Evolutionary conservation across 768 basidiomycete species (phyloP), one percentile per base, ranked within the genome.

Genomic region (Tremella yokohamensis): DNA sequence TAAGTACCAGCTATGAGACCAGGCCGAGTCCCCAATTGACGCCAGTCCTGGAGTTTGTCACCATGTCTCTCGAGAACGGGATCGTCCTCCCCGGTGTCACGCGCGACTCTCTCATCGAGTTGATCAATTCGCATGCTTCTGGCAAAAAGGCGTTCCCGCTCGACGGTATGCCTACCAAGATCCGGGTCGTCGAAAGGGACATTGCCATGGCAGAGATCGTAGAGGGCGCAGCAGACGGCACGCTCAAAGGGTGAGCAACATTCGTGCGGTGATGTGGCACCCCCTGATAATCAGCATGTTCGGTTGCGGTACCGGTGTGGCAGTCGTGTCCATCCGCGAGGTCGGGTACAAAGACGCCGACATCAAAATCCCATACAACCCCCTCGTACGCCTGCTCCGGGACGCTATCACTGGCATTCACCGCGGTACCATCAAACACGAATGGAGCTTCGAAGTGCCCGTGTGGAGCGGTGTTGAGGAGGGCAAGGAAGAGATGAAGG

Each of bases 41-140:
- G 7, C 9, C 38, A 72, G 70, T 57, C 55, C 60, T 68, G 40
- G 71, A 73, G 39, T 70, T 73, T 60, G 58, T 68, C 50, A 73
- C 71, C 52, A 73, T 73, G 71, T 60, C 62, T 0, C 59, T 73
- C 8, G 58, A 61, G 18, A 70, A 70, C 58, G 71, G 71, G 8
- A 70, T 73, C 52, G 71, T 73, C 50, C 58, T 73, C 1, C 71
- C 71, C 18, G 71, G 71, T 65, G 53, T 73, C 37, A 73, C 71
- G 3, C 55, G 71, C 29, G 63, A 63, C n/a, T 68, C 66, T 9
- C 62, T 70, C 59, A 70, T 73, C 57, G 54, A 66, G 56, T 52
- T 73, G 2, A 42, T 73, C 13, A 39, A 19, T 16, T 50, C 62
- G 11, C 71, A 73, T 40, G 69, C 64, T 15, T 42, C 50, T 22